Evolutionary conservation across 2,329 filamentous ascomycete genomes (phyloP), one percentile per base, ranked within the genome.

Genomic region (Botryotinia globosa): DNA sequence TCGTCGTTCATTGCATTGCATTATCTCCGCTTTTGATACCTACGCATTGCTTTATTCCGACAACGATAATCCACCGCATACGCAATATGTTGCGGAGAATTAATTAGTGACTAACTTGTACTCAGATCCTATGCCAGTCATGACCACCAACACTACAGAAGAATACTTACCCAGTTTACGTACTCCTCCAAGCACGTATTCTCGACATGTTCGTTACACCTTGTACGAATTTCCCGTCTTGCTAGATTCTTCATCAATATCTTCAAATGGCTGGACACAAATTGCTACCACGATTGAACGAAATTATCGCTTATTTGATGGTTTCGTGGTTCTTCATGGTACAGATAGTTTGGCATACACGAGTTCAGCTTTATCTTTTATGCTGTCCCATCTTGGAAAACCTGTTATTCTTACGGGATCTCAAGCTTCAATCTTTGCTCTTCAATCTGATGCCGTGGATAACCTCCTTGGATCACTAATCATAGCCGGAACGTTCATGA

Each of bases 401-500:
- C 89, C 91, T 0, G 88, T 93, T 32, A 88, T 93, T 69, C 82
- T 93, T 62, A 93, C 91, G 51, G 86, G 86, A 7, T 86, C 85
- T 10, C 87, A 89, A 79, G 88, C 90, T 18, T 90, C 90, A 0
- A 92, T 93, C 85, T 87, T 91, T 75, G 88, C 91, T 77, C 84
- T 92, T 20, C 90, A 92, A 79, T 92, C 89, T 70, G 91, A 93
- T 80, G 91, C 90, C 9, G 88, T 90, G 14, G 90, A 92, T 79
- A 93, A 93, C 74, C 84, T 93, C 14, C 86, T 93, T 10, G 90
- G 89, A 22, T 90, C 90, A 16, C 82, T 93, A 73, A 89, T 92
- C 73, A 88, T 93, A 72, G 91, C 91, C 22, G 90, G 90, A 18
- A 90, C 92, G 76, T 92, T 92, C 79, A 90, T 90, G 85, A 91